Conservation (phyloP, 768 basidiomycete genomes). For the Pholiota molesta region DNA sequence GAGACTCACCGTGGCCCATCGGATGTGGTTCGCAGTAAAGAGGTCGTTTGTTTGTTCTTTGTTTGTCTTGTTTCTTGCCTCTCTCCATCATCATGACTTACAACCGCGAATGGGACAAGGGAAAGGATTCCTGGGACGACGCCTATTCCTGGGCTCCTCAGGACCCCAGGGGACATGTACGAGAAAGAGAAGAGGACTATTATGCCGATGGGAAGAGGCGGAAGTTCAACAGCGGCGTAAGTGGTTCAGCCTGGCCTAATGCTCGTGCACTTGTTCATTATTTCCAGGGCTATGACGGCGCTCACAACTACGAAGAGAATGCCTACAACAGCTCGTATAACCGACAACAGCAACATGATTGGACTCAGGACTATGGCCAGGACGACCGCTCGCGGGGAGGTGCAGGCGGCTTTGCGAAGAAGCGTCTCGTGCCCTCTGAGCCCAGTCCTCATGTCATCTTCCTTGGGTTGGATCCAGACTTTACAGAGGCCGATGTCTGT, state of each 20-base stretch:
- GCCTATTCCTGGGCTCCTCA: conserved; percentile 38
- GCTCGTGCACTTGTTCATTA: conserved; percentile 19
- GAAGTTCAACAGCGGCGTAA: conserved; percentile 77
- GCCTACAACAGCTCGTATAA: conserved; percentile 21
- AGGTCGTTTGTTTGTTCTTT: conserved; percentile 38
- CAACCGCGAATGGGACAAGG: conserved; percentile 88
- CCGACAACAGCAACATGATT: conserved; percentile 33
- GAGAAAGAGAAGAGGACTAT: conserved; percentile 71
- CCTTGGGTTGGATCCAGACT: conserved; percentile 89
- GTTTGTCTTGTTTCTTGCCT: conserved; percentile 38
- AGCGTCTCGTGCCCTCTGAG: conserved; percentile 81
- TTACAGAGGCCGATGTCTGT: conserved; percentile 92
- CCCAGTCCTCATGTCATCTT: conserved; percentile 94
- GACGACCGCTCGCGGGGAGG: conserved; percentile 54
- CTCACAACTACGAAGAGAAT: conserved; percentile 21
- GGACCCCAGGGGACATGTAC: conserved; percentile 40
- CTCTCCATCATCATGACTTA: conserved; percentile 58
- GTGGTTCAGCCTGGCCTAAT: conserved; percentile 27
- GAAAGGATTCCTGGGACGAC: conserved; percentile 66
- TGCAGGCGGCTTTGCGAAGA: conserved; percentile 56
- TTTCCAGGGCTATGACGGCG: conserved; percentile 54
- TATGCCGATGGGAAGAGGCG: conserved; percentile 74
- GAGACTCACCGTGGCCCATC: conserved; percentile 59
- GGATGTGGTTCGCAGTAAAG: conserved; percentile 25
- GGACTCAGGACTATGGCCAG: conserved; percentile 50